Base-by-base conservation (phyloP, 2,329 filamentous ascomycete genomes). In the Xylaria sp. region DNA sequence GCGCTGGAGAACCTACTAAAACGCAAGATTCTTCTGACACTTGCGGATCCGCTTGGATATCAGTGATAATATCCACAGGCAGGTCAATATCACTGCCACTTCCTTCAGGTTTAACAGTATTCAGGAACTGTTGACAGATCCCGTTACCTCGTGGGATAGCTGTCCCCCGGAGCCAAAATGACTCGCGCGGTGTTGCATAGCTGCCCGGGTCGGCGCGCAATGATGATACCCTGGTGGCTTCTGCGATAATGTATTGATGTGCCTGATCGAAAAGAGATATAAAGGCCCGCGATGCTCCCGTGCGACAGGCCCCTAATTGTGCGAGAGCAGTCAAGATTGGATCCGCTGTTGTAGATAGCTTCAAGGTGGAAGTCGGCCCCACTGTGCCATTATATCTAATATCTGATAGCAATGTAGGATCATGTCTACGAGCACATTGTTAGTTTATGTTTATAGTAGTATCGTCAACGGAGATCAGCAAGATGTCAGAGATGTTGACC, bases 241-340 rank as follows among this genome's bases (percentile, higher is more conserved):
- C 68, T 37, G 68, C 68, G 37, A 70, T 68, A 4, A 48, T 29
- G 44, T 65, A 70, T 47, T 70, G 65, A 51, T 62, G 61, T 55
- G 60, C 35, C 37, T 32, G 47, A n/a, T 70, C 68, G 13, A 70
- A 68, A 21, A 70, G 68, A 23, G 61, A 70, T 64, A 70, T 70
- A 21, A 70, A 70, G 1, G 68, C 68, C n/a, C 68, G 50, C 8
- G 65, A 68, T 4, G 65, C 65, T 42, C 61, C 60, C n/a, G 61
- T 68, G 25, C 65, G 68, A 25, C 61, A 70, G 13, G 40, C 65
- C 42, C 65, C 68, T 57, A 70, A 44, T 32, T 70, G 65, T 10
- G 65, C 68, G 18, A 70, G 65, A 23, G 65, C 65, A 8, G 35
- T 68, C 6, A 70, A 48, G 23, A 68, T 68, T 42, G 68, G 65